Base-by-base conservation (phyloP, 805 yeast species). In the Yarrowia sp. region DNA sequence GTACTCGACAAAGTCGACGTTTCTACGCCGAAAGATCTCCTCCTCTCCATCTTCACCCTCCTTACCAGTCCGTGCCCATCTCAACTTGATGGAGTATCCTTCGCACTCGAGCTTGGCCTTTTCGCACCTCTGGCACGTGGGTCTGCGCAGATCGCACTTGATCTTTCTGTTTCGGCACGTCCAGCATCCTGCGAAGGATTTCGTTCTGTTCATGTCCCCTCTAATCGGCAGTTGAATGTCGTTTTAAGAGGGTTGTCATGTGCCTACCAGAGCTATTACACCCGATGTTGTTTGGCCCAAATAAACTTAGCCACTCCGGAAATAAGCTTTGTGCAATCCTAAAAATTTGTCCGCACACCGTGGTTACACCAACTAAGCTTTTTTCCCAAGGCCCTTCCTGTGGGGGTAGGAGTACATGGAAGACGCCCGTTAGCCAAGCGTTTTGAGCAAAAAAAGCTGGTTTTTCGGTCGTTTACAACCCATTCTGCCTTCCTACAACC, bases 151-250 rank as follows among this genome's bases (percentile, higher is more conserved):
- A 73, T 90, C 96, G 74, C 97, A 92, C 66, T 89, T 86, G 55
- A 91, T 86, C 74, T 90, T 89, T 50, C 97, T 75, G 14, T 86
- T 78, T 48, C 97, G 80, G 71, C 97, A 91, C 0, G 96, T 89
- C 79, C 90, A 90, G 73, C 97, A 92, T 0, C 97, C 97, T 0
- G 89, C 86, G 72, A 90, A 91, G 0, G 95, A 86, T 72, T 91
- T 92, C 8, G 84, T 82, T 66, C 86, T 79, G 41, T 74, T 69
- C 70, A 69, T 68, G 32, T 55, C 38, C 43, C 61, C 61, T 31
- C 33, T 14, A 15, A 5, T 17, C 17, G 47, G 65, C 60, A 53
- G 60, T 53, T 53, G 60, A 53, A 53, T 53, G 45, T 53, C 60
- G 60, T 22, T 32, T 28, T 17, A 64, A 15, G 39, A 43, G 39